phyloP scores from a whole-genome alignment of 306 rosid genomes.

The Psophocarpus tetragonolobus region DNA sequence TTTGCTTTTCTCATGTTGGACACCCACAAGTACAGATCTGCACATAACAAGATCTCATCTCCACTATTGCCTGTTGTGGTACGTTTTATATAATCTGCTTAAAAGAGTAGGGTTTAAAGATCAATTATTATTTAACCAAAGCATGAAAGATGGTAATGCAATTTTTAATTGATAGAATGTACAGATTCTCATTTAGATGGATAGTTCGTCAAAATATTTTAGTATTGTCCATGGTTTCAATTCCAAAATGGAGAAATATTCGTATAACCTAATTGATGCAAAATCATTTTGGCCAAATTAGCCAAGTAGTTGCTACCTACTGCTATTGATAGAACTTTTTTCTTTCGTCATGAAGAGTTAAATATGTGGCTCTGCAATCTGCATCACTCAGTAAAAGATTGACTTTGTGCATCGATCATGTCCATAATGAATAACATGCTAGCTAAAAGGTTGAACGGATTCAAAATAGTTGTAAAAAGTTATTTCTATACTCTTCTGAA shows the following conservation, averaged over 20 bases:
- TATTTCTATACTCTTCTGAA: neutral
- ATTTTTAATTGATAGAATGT: neutral
- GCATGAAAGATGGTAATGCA: slow-evolving; percentile 11
- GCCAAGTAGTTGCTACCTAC: neutral
- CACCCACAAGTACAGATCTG: slow-evolving; percentile 67
- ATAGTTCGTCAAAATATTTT: slow-evolving; percentile 8
- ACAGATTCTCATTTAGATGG: neutral
- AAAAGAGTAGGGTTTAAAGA: neutral
- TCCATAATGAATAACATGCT: neutral
- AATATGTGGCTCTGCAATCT: neutral
- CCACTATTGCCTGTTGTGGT: slow-evolving; percentile 92
- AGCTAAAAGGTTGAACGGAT: neutral
- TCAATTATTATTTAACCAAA: slow-evolving; percentile 19
- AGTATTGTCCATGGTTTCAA: neutral
- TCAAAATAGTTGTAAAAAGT: neutral
- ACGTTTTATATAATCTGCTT: slow-evolving; percentile 43
- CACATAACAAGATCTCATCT: slow-evolving; percentile 93
- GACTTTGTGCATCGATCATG: neutral
- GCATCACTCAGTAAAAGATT: neutral
- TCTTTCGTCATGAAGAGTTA: neutral
- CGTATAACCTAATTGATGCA: slow-evolving; percentile 12
- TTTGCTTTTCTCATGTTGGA: slow-evolving; percentile 95
- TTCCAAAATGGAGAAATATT: slow-evolving; percentile 3
- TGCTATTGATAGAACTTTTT: neutral
- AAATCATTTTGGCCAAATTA: neutral